Conservation (phyloP, 495 filamentous ascomycete genomes). For the Penicillium flavigenum region DNA sequence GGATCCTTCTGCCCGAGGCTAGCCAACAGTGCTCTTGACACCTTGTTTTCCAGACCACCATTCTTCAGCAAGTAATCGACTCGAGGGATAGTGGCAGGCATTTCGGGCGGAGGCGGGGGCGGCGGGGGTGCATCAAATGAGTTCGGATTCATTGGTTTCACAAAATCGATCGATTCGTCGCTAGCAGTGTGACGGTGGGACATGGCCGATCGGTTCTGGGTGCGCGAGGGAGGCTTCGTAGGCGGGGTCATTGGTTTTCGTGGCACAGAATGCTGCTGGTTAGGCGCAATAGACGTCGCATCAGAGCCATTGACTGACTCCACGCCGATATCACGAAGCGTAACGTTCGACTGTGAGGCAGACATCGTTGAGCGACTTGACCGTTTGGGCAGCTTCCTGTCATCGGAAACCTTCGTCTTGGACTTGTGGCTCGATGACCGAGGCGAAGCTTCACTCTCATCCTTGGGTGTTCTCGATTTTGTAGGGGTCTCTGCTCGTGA, state of each 20-base stretch:
- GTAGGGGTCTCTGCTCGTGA: conserved; percentile 42
- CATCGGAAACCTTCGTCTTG: conserved; percentile 36
- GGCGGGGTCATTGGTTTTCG: conserved; percentile 43
- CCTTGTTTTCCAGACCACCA: conserved; percentile 67
- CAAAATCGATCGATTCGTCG: conserved; percentile 43
- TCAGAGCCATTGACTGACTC: conserved; percentile 58
- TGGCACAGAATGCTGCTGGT: conserved; percentile 46
- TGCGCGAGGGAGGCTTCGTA: conserved; percentile 42
- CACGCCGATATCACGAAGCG: conserved; percentile 38
- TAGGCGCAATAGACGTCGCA: conserved; percentile 66
- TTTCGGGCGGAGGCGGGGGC: conserved; percentile 73
- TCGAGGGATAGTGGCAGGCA: conserved; percentile 67
- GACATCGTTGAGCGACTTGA: conserved; percentile 37
- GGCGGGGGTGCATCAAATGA: conserved; percentile 61
- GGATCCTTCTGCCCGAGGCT: conserved; percentile 42
- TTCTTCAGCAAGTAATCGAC: conserved; percentile 90
- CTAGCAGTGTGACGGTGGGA: conserved; percentile 38
- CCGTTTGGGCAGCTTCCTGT: conserved; percentile 35
- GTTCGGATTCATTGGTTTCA: conserved; percentile 38
- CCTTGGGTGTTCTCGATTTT: conserved; percentile 36
- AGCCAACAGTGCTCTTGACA: conserved; percentile 65
- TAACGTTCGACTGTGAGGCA: conserved; percentile 37
- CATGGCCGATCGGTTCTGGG: conserved; percentile 38
- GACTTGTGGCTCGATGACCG: conserved; percentile 37
- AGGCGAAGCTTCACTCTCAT: conserved; percentile 34